Percentiles rank a stretch among this genome's conserved stretches.
Evolutionary conservation across 2,329 filamentous ascomycete species (phyloP).

Genomic region (Colletotrichum aenigma): DNA sequence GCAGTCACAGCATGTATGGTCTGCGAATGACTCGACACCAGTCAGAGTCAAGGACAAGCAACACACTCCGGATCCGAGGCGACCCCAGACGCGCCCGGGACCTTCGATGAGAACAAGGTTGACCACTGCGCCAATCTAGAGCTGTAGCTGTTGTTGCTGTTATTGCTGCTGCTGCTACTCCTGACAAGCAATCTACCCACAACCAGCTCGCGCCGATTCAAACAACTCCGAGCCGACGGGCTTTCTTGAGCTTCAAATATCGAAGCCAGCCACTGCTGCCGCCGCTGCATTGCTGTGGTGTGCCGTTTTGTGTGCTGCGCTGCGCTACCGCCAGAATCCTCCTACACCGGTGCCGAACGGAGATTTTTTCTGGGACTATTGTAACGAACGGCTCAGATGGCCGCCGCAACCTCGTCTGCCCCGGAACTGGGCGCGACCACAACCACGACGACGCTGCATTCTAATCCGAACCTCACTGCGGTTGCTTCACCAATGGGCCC

Average conservation of each 20-base stretch:
- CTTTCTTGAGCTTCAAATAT: constrained; percentile 1
- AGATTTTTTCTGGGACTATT: not conserved
- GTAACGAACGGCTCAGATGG: constrained; percentile 4
- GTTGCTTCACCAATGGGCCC: not conserved
- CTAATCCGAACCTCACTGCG: not conserved
- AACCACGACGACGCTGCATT: constrained; percentile 7
- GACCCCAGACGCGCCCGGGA: not conserved
- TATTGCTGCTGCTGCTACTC: not conserved
- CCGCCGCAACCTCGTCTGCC: constrained; percentile 5
- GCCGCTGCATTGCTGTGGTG: constrained; percentile 8
- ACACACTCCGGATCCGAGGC: constrained; percentile 10
- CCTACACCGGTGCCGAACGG: constrained; percentile 1
- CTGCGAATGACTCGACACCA: constrained; percentile 18
- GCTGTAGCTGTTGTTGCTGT: constrained; percentile 7
- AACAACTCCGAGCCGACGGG: not conserved
- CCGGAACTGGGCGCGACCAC: constrained; percentile 2
- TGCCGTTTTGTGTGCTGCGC: not conserved
- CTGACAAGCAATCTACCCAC: not conserved
- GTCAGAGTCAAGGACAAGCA: constrained; percentile 15
- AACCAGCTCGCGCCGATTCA: not conserved
- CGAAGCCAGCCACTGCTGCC: constrained; percentile 5
- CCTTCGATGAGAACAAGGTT: constrained; percentile 5
- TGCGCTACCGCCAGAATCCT: not conserved
- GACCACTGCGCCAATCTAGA: not conserved
- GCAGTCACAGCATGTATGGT: constrained; percentile 17